Percentiles rank a stretch among this genome's conserved stretches.
These are phyloP conservation scores for Casuarina equisetifolia DNA, from an alignment of 306 rosid species.

Conservation along the genomic window DNA sequence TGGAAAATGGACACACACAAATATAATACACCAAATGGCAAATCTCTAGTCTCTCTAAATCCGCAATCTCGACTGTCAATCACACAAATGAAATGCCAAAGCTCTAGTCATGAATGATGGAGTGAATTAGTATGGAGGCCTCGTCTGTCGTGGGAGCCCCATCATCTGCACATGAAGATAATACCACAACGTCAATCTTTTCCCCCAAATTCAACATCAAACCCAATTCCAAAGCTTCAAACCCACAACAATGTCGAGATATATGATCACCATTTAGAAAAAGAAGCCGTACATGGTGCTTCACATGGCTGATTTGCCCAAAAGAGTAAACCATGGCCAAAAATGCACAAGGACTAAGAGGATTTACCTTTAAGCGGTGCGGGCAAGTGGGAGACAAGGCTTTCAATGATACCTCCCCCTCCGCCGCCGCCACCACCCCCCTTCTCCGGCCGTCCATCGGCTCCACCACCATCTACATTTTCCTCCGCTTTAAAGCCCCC, in stretches of 20 bases:
- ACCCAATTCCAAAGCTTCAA: not conserved
- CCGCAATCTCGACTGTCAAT: not conserved
- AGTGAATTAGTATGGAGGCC: slow-evolving; percentile 48
- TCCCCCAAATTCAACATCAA: not conserved
- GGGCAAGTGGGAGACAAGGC: slow-evolving; percentile 48
- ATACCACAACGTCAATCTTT: not conserved
- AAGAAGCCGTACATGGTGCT: not conserved
- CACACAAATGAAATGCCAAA: too few species aligned
- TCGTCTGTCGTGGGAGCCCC: slow-evolving; percentile 47
- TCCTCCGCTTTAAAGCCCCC: slow-evolving; percentile 19
- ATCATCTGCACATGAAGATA: slow-evolving; percentile 32
- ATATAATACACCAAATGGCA: not conserved
- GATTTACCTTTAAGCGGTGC: slow-evolving; percentile 41
- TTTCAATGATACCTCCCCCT: slow-evolving; percentile 37
- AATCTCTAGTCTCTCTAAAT: not conserved
- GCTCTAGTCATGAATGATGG: slow-evolving; percentile 39
- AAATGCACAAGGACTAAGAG: not conserved
- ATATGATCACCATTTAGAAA: not conserved
- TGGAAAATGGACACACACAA: not conserved
- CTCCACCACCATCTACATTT: slow-evolving; percentile 17
- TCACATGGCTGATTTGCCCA: not conserved
- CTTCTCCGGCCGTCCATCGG: slow-evolving; percentile 17
- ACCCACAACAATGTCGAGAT: not conserved
- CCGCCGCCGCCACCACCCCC: slow-evolving; percentile 16
- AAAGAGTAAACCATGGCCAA: not conserved